Conservation (phyloP, 176 grass and related monocot species). For the Aegilops speltoides region DNA sequence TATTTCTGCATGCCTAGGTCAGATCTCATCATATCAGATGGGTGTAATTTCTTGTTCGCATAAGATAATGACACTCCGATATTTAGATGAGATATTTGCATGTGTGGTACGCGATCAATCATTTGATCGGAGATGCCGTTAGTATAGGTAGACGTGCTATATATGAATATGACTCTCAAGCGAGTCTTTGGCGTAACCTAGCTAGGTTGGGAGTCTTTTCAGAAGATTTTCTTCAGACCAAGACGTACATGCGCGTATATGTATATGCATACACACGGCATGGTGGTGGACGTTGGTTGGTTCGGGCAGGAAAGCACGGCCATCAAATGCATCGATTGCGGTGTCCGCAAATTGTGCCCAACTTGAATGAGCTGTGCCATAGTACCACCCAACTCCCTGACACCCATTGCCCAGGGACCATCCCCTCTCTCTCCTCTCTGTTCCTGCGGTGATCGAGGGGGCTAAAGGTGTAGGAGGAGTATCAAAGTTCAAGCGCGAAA, state of each 20-base stretch:
- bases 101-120: not conserved
- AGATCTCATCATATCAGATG: not conserved
- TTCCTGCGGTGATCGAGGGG: not conserved
- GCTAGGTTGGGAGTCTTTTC: not conserved
- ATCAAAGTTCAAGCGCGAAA: conserved; percentile 25
- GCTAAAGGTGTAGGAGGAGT: not conserved
- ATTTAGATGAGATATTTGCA: not conserved
- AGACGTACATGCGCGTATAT: not conserved
- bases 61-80: not conserved
- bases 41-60: not conserved
- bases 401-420: not conserved
- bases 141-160: not conserved
- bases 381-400: conserved; percentile 28
- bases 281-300: not conserved
- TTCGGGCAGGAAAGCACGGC: conserved; percentile 21
- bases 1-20: not conserved
- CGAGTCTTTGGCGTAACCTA: not conserved
- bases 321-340: conserved; percentile 9
- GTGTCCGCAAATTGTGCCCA: conserved; percentile 30
- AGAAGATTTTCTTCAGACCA: not conserved
- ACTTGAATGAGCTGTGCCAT: conserved; percentile 44
- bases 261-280: not conserved
- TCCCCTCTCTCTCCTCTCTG: not conserved
- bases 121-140: not conserved
- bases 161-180: not conserved